Base-by-base conservation (phyloP, 192 early-diverging fungal genomes). In the Thoreauomyces humboldtii region DNA sequence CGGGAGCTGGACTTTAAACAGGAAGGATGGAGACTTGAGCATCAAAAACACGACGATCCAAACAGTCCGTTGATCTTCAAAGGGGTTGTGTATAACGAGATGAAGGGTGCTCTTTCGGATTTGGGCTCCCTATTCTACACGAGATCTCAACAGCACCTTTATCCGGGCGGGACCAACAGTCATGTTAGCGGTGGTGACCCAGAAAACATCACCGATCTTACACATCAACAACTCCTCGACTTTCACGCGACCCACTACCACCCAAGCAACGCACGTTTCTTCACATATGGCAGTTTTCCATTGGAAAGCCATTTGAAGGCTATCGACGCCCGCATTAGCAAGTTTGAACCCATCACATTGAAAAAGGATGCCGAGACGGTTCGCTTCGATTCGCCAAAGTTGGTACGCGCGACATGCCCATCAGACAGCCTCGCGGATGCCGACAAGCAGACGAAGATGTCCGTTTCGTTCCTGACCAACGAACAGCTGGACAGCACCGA, bases 41-140 rank as follows among this genome's bases (percentile, higher is more conserved):
- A 95, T 62, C 79, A 85, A 56, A 79, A 89, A 50, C 78, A 85
- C 31, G 72, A 76, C 21, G 87, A 91, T 73, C 63, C 76, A 6
- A 37, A 70, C 3, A 78, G 88, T 4, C 88, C 89, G 21, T 78
- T 92, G 34, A 76, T 89, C 36, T 89, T 98, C 72, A 96, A 96
- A 65, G 95, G 95, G 48, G 89, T 98, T 25, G 95, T 98, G 22
- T 98, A 93, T 68, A 98, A 98, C 70, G 95, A 98, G 64, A 98
- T 98, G 95, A 98, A 98, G 77, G 95, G 95, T 48, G 84, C 76
- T 25, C 63, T 83, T 19, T 65, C 92, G 4, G 93, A 98, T 66
- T 73, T 89, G 0, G 85, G 84, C 54, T 88, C 86, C 50, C 71
- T 96, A 46, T 95, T 91, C 64, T 84, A 86, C 29, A 80, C 81